These are phyloP conservation scores for Kluyveromyces marxianus DNA, from an alignment of 1,139 yeast species.

Conservation along the genomic window DNA sequence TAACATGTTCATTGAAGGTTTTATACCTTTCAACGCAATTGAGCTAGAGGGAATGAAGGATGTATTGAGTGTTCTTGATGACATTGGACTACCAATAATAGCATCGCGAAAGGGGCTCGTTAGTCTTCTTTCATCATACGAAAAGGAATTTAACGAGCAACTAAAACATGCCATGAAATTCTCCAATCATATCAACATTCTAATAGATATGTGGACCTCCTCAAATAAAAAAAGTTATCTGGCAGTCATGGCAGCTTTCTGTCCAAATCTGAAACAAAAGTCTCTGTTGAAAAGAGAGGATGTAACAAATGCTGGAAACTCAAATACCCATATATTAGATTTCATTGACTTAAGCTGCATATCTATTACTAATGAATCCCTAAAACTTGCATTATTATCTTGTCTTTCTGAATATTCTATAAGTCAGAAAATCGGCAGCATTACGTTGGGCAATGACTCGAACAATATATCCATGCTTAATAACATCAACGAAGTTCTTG, in stretches of 20 bases:
- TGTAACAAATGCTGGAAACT: constrained; percentile 8
- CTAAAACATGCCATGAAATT: constrained; percentile 8
- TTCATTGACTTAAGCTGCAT: constrained; percentile 30
- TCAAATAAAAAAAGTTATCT: constrained; percentile 8
- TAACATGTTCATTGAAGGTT: constrained; percentile 11
- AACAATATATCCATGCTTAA: constrained; percentile 7
- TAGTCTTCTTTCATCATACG: constrained; percentile 8
- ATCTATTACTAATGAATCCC: constrained; percentile 46
- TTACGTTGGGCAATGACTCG: constrained; percentile 8
- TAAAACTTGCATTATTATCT: constrained; percentile 43
- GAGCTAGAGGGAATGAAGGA: constrained; percentile 8
- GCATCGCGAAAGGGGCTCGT: constrained; percentile 8
- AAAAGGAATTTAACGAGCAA: constrained; percentile 9
- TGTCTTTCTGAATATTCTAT: constrained; percentile 27
- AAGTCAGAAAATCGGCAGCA: constrained; percentile 7
- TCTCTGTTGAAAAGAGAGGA: constrained; percentile 7
- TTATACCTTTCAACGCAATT: constrained; percentile 10
- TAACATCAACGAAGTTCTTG: constrained; percentile 7
- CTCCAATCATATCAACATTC: constrained; percentile 8
- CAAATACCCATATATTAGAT: constrained; percentile 8
- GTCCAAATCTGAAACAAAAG: constrained; percentile 10
- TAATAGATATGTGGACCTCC: constrained; percentile 11
- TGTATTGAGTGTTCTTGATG: constrained; percentile 1
- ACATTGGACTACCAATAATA: constrained; percentile 1
- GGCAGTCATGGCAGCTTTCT: constrained; percentile 12